Evolutionary conservation across 2,329 filamentous ascomycete species (phyloP), one percentile per base, ranked within the genome.

Genomic region (Exophiala dermatitidis): DNA sequence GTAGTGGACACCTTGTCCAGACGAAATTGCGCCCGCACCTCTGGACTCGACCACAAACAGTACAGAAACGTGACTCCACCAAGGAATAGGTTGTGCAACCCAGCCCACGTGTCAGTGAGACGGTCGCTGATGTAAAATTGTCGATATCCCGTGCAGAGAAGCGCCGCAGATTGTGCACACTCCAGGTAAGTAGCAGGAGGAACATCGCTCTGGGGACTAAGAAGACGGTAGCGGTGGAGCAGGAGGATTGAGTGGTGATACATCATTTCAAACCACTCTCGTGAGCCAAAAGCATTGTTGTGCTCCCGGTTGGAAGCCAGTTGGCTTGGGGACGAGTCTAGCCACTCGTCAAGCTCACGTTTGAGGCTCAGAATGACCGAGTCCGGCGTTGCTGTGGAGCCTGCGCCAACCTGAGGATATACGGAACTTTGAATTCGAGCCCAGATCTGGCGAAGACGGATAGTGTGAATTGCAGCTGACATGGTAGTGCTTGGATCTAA

Each of bases 221-320:
- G 33, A 6, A 54, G 52, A 6, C 49, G 50, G 33, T 54, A 50
- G 1, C 69, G 64, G 48, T 73, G 71, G 1, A 74, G 59, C 2
- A 72, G 58, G 3, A 73, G 60, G 26, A 73, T 66, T 1, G 69
- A 68, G 51, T 73, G 66, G 50, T 71, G 58, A 44, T 72, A 72
- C 1, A 67, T 68, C 1, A 73, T 60, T 2, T 64, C 53, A 44
- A 73, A 73, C 70, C 71, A 73, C 8, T 67, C 64, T 4, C 54
- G 53, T 0, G 70, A 71, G 0, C 68, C 65, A 53, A 70, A 73
- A 4, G 45, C 36, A 34, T 51, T 48, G 38, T 46, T 47, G 1
- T 69, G 65, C 0, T 66, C 53, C 10, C 60, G 54, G 6, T 60
- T 53, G 29, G 54, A 53, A 8, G 52, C 43, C 7, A 60, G 36